These are phyloP conservation scores for Cytospora piceae DNA, from an alignment of 2,329 filamentous ascomycete species.

Conservation along the genomic window DNA sequence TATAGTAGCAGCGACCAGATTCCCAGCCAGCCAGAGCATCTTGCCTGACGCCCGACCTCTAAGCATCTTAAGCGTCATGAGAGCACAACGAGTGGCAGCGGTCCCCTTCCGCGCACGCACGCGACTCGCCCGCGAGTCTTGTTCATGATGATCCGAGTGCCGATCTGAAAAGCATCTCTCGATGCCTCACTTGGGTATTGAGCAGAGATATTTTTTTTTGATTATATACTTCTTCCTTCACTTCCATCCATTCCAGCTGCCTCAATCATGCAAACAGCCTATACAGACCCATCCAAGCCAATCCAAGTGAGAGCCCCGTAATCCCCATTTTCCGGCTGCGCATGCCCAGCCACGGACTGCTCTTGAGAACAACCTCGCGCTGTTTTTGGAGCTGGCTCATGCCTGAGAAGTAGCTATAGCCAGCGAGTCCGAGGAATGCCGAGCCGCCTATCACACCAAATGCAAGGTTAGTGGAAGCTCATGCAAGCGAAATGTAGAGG, in stretches of 20 bases:
- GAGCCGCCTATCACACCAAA: constrained; percentile 60
- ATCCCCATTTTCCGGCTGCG: constrained; percentile 70
- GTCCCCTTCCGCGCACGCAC: not conserved
- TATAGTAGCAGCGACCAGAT: not conserved
- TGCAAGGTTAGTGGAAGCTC: constrained; percentile 4
- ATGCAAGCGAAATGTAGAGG: constrained; percentile 1
- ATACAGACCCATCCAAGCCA: constrained; percentile 73
- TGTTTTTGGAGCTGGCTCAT: constrained; percentile 72
- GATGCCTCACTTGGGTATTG: not conserved
- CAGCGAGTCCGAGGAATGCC: constrained; percentile 75
- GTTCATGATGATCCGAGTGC: not conserved
- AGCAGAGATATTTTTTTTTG: constrained; percentile 4
- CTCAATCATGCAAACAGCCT: constrained; percentile 59
- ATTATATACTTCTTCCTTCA: not conserved
- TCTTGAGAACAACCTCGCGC: constrained; percentile 66
- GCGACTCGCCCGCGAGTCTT: not conserved
- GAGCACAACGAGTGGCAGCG: not conserved
- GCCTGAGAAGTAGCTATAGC: constrained; percentile 78
- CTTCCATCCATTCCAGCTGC: not conserved
- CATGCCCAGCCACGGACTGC: constrained; percentile 73
- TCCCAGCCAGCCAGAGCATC: not conserved
- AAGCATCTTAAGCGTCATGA: not conserved
- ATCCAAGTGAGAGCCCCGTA: constrained; percentile 65
- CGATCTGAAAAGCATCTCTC: not conserved
- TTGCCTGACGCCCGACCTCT: not conserved